Evolutionary conservation across 2,329 filamentous ascomycete genomes (phyloP), one percentile per base, ranked within the genome.

Genomic region (Periglandula ipomoeae): DNA sequence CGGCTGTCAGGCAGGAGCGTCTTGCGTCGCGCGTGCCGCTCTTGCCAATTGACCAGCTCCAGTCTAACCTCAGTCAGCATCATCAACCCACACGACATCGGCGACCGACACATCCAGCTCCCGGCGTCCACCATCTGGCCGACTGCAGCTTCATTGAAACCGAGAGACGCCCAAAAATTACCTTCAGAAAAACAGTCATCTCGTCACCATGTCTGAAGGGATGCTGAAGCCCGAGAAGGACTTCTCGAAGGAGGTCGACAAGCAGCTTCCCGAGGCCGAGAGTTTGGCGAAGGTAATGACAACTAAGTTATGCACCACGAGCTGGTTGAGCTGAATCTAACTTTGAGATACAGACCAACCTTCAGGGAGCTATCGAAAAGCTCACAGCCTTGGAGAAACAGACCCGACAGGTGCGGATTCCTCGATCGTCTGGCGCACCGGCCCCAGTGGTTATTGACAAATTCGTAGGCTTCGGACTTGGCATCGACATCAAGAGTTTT

Each of bases 161-260:
- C 19, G 11, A 32, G 11, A 19, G 8, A 22, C 23, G 17, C 34
- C 13, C 17, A 23, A 22, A 11, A 5, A 2, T 26, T 19, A 17
- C 24, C 24, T 11, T 19, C 19, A 44, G 15, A 48, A 32, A 43
- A 44, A 38, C 32, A 19, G 45, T 34, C 23, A 44, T 42, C 27
- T 39, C 50, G 49, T 51, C 58, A 65, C 48, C 65, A 95, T 95
- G 89, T 86, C 89, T 62, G 87, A 89, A 71, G 82, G 82, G 70
- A 71, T 78, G 63, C 71, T 93, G 69, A 95, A 94, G 81, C 88
- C 91, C 64, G 93, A 98, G 77, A 96, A 95, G 85, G 93, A 98
- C 82, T 96, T 87, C 81, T 85, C 87, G 65, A 95, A 95, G 74
- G 90, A 97, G 71, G 89, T 88, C 63, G 90, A 97, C 76, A 82